Conservation (phyloP, 2,329 filamentous ascomycete genomes). For the Penicillium aurantiogriseum region DNA sequence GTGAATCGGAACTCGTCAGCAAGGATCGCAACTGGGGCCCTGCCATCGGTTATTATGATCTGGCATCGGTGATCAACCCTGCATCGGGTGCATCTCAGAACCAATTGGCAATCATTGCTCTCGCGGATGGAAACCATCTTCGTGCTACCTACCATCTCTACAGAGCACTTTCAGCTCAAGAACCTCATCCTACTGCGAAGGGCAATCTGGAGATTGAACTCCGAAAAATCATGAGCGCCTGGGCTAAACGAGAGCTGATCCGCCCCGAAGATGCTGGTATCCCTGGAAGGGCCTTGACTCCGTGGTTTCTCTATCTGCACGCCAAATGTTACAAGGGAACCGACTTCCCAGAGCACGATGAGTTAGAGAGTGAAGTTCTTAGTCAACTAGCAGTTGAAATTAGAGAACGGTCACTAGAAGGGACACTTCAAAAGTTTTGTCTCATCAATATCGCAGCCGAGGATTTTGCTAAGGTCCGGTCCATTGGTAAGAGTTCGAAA, state of each 20-base stretch:
- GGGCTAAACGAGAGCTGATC: slow-evolving; percentile 55
- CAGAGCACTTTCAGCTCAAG: slow-evolving; percentile 70
- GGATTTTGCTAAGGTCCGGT: slow-evolving; percentile 63
- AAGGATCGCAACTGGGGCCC: slow-evolving; percentile 75
- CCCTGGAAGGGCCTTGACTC: slow-evolving; percentile 60
- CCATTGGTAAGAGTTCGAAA: slow-evolving; percentile 51
- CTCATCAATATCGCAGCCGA: slow-evolving; percentile 85
- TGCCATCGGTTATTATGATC: slow-evolving; percentile 77
- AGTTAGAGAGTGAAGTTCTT: slow-evolving; percentile 82
- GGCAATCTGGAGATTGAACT: slow-evolving; percentile 80
- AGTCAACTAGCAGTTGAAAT: slow-evolving; percentile 72
- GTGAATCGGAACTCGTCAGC: slow-evolving; percentile 67
- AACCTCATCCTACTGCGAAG: slow-evolving; percentile 71
- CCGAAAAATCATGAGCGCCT: slow-evolving; percentile 59
- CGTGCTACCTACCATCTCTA: slow-evolving; percentile 88
- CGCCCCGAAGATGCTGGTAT: slow-evolving; percentile 51
- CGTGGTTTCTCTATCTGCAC: slow-evolving; percentile 84
- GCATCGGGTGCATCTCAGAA: slow-evolving; percentile 80
- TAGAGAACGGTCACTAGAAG: slow-evolving; percentile 64
- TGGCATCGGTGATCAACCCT: slow-evolving; percentile 77
- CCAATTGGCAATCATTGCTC: slow-evolving; percentile 82
- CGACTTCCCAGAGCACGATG: slow-evolving; percentile 70
- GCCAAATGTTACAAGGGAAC: slow-evolving; percentile 78
- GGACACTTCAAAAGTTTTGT: slow-evolving; percentile 72
- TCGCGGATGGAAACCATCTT: slow-evolving; percentile 73